Evolutionary conservation across 1,284 basidiomycete species (phyloP).

Genomic region (Termitomyces sp.): DNA sequence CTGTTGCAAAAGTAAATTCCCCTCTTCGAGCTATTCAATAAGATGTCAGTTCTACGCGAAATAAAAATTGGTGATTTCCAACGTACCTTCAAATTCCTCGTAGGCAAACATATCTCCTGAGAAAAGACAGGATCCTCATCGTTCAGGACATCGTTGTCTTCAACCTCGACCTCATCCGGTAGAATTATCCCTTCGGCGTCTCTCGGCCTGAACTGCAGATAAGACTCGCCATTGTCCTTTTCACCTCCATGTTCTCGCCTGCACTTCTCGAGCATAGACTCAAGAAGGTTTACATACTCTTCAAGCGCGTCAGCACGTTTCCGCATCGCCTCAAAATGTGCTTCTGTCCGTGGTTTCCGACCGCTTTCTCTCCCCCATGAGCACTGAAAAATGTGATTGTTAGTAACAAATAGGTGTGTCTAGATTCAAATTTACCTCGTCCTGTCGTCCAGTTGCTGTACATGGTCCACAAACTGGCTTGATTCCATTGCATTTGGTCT

Average conservation of each 20-base stretch:
- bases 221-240: constrained; percentile 28
- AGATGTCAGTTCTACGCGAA: background rate
- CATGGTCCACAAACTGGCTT: constrained; percentile 47
- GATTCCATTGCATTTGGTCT: constrained; percentile 49
- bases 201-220: constrained; percentile 28
- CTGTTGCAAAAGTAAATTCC: constrained; percentile 34
- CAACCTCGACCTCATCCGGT: constrained; percentile 17
- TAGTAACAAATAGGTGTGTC: background rate
- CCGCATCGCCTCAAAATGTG: constrained; percentile 49
- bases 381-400: constrained; percentile 32
- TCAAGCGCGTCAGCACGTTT: constrained; percentile 43
- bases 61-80: background rate
- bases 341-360: constrained; percentile 46
- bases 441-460: constrained; percentile 33
- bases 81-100: constrained; percentile 33
- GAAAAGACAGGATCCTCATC: constrained; percentile 27
- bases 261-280: constrained; percentile 40
- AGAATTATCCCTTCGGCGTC: constrained; percentile 22
- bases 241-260: constrained; percentile 32
- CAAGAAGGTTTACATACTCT: constrained; percentile 41
- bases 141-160: constrained; percentile 20
- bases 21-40: constrained; percentile 31
- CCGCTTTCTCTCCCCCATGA: constrained; percentile 49
- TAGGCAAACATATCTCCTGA: constrained; percentile 34
- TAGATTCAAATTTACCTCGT: constrained; percentile 35